phyloP scores from a whole-genome alignment of 495 filamentous ascomycete genomes.

The Gamarada debralockiae region DNA sequence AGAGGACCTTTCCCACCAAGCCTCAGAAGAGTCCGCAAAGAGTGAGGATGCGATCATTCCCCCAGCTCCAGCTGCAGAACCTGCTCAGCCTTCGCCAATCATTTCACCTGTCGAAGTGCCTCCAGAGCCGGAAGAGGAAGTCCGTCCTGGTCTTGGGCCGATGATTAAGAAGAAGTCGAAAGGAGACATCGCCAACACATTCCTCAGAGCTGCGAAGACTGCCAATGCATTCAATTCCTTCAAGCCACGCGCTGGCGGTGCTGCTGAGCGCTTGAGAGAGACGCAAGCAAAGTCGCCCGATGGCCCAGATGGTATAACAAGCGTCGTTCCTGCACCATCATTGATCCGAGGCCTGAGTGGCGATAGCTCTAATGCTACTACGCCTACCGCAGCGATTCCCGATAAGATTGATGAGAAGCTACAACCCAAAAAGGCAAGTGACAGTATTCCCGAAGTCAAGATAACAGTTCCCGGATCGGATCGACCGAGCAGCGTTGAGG shows the following conservation, averaged over 20 bases:
- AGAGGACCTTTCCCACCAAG: background rate
- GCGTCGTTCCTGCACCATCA: slow-evolving; percentile 73
- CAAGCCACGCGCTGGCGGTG: slow-evolving; percentile 79
- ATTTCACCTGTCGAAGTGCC: slow-evolving; percentile 18
- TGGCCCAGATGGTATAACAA: slow-evolving; percentile 82
- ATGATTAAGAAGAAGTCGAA: slow-evolving; percentile 84
- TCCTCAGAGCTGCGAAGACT: slow-evolving; percentile 82
- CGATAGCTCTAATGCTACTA: slow-evolving; percentile 20
- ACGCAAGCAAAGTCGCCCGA: slow-evolving; percentile 42
- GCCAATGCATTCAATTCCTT: slow-evolving; percentile 61
- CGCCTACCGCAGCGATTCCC: slow-evolving; percentile 27
- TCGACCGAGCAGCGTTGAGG: slow-evolving; percentile 31
- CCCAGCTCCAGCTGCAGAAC: background rate
- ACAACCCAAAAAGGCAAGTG: slow-evolving; percentile 29
- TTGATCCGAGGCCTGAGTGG: slow-evolving; percentile 15
- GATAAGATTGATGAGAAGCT: slow-evolving; percentile 14
- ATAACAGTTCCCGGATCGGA: slow-evolving; percentile 37
- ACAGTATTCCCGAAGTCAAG: slow-evolving; percentile 46
- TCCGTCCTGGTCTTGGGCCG: slow-evolving; percentile 75
- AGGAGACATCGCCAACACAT: slow-evolving; percentile 68
- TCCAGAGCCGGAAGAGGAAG: slow-evolving; percentile 42
- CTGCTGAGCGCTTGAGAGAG: slow-evolving; percentile 65
- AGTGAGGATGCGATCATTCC: background rate
- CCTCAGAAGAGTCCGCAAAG: background rate
- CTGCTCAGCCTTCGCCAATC: background rate